A percentile compares a stretch with the other conserved stretches of the same genome.
Conservation (phyloP, 768 basidiomycete genomes). For the Trametes cingulata region DNA sequence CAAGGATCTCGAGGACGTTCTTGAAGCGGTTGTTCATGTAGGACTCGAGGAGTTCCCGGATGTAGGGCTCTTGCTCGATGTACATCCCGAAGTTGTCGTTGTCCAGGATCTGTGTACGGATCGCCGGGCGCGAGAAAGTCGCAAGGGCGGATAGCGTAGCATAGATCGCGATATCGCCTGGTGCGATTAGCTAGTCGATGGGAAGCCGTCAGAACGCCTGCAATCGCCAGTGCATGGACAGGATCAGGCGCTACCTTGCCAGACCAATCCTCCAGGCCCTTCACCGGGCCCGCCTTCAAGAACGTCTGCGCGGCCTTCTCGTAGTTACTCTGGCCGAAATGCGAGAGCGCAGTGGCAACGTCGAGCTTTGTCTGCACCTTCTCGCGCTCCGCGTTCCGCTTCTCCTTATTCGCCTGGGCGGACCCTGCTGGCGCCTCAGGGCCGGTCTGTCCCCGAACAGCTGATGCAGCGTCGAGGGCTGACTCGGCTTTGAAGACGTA, state of each 20-base stretch:
- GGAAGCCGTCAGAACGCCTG: background rate
- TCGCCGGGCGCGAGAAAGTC: constrained; percentile 64
- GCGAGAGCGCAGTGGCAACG: constrained; percentile 75
- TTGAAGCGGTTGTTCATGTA: constrained; percentile 90
- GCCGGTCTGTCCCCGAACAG: constrained; percentile 17
- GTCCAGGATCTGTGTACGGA: constrained; percentile 68
- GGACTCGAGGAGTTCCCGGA: constrained; percentile 82
- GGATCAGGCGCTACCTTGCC: constrained; percentile 49
- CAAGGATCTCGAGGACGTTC: constrained; percentile 72
- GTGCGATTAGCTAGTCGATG: constrained; percentile 60
- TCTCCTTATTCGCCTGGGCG: constrained; percentile 41
- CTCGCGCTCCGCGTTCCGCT: constrained; percentile 59
- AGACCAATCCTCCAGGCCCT: constrained; percentile 76
- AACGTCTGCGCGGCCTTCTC: constrained; percentile 80
- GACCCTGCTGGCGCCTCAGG: constrained; percentile 23
- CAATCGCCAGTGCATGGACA: background rate
- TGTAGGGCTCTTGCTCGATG: constrained; percentile 84
- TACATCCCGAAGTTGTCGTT: constrained; percentile 72
- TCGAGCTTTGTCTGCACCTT: constrained; percentile 77
- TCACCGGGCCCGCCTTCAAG: constrained; percentile 62
- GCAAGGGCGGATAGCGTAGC: constrained; percentile 84
- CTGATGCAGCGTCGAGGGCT: constrained; percentile 63
- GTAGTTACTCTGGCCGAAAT: constrained; percentile 70
- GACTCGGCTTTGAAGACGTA: constrained; percentile 97
- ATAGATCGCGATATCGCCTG: constrained; percentile 86